phyloP scores from a whole-genome alignment of 2,329 filamentous ascomycete species.

The Stagonosporopsis rhizophila region DNA sequence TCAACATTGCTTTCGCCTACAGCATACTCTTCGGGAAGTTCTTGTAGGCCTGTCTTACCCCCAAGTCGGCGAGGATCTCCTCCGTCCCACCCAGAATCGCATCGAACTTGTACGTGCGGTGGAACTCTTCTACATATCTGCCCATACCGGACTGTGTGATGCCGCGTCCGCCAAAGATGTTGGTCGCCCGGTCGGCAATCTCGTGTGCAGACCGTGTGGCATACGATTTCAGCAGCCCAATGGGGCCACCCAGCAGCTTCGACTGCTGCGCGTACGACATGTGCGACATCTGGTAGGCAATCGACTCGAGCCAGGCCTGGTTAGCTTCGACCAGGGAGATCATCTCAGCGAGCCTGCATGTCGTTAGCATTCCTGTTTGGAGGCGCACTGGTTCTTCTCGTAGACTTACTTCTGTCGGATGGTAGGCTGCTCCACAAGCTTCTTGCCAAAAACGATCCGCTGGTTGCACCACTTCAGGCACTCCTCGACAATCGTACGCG shows the following conservation, averaged over 20 bases:
- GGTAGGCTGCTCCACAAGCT: slow-evolving; percentile 80
- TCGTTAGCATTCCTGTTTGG: background rate
- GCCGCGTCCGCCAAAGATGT: slow-evolving; percentile 84
- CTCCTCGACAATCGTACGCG: slow-evolving; percentile 77
- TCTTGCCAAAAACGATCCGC: slow-evolving; percentile 82
- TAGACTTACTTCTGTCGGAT: slow-evolving; percentile 74
- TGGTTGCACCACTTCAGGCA: slow-evolving; percentile 90
- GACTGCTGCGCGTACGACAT: slow-evolving; percentile 82
- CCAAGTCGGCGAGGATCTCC: slow-evolving; percentile 81
- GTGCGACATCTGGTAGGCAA: slow-evolving; percentile 87
- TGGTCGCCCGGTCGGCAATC: slow-evolving; percentile 81
- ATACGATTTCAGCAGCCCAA: slow-evolving; percentile 82
- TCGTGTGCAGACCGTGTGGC: slow-evolving; percentile 79
- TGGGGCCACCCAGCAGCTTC: slow-evolving; percentile 77
- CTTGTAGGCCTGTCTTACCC: slow-evolving; percentile 83
- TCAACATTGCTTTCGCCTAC: slow-evolving; percentile 51
- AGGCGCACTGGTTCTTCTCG: background rate
- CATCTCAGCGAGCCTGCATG: slow-evolving; percentile 78
- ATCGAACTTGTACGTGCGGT: slow-evolving; percentile 79
- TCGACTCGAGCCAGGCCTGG: slow-evolving; percentile 83
- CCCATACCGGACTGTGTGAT: slow-evolving; percentile 86
- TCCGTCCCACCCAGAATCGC: slow-evolving; percentile 76
- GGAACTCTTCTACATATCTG: slow-evolving; percentile 80
- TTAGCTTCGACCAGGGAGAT: slow-evolving; percentile 82
- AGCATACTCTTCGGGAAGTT: slow-evolving; percentile 85